These are phyloP conservation scores for Mucor piriformis DNA, from an alignment of 371 early-diverging fungal species.

Conservation along the genomic window DNA sequence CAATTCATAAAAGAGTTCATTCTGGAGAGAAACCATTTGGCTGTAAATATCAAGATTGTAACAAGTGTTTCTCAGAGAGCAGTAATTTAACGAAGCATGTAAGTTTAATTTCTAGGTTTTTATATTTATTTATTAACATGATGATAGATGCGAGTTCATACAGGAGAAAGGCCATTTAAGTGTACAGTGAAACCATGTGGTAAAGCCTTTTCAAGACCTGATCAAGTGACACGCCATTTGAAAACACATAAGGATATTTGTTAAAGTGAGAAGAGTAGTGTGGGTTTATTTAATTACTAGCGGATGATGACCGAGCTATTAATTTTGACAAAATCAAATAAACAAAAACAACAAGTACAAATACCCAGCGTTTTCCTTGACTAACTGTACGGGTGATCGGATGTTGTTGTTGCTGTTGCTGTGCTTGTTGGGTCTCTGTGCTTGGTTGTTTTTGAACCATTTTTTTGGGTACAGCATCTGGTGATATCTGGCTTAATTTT, in stretches of 20 bases:
- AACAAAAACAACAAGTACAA: conserved; percentile 56
- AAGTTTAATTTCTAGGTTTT: conserved; percentile 14
- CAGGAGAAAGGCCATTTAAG: conserved; percentile 70
- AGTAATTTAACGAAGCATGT: conserved; percentile 83
- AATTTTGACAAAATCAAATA: conserved; percentile 53
- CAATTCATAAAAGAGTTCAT: conserved; percentile 70
- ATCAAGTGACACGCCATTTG: conserved; percentile 65
- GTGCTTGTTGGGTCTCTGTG: conserved; percentile 8
- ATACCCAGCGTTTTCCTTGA: conserved; percentile 61
- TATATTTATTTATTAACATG: conserved; percentile 3
- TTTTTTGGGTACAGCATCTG: neutral
- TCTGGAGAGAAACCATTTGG: conserved; percentile 78
- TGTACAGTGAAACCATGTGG: conserved; percentile 65
- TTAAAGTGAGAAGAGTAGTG: neutral
- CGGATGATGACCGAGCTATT: conserved; percentile 39
- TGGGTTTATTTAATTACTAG: neutral
- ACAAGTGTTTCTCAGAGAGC: conserved; percentile 75
- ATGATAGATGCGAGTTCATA: conserved; percentile 63
- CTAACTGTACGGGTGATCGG: conserved; percentile 36
- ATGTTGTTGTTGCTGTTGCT: conserved; percentile 21
- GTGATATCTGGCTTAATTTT: conserved; percentile 14
- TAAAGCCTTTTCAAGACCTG: conserved; percentile 73
- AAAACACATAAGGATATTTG: conserved; percentile 36
- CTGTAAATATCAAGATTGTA: conserved; percentile 75
- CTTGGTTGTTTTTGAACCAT: conserved; percentile 8